Base-by-base conservation (phyloP, 805 yeast genomes). In the Ogataea nitratoaversa region DNA sequence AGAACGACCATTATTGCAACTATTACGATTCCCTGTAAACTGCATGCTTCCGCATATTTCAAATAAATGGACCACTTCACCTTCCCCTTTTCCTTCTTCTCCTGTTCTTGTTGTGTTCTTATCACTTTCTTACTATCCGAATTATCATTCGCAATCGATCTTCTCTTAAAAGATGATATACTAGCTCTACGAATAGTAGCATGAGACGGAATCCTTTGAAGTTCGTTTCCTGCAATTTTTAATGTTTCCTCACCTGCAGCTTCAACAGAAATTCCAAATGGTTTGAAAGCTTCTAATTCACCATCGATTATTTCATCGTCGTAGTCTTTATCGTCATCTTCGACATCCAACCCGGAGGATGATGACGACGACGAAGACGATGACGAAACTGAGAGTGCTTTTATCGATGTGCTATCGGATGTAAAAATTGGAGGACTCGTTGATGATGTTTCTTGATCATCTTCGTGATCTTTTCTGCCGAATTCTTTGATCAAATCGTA, bases 21-120 rank as follows among this genome's bases (percentile, higher is more conserved):
- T 1, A 67, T 38, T n/a, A 58, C n/a, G 19, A 72, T 72, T 25
- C 83, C 82, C 1, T 56, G 22, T 24, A 65, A 49, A 6, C 80
- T 74, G 59, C 87, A 81, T 1, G 89, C 83, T 43, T 71, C 68
- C 5, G 76, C 71, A 56, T 82, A 83, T 13, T 68, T 68, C 30
- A 62, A 42, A 47, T 81, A 81, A 2, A 78, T 78, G 1, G 66
- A 56, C 60, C 70, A 60, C 34, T 74, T 71, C 19, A 83, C 86
- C 30, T 71, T 70, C 2, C 89, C 90, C 30, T 67, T 71, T 29
- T 74, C 79, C n/a, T 74, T 68, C n/a, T 53, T 65, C 51, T 78
- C 83, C 12, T 60, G 68, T 30, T 70, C 68, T 55, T 71, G 76
- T 13, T 73, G 70, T 3, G 78, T 71, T 36, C 57, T 63, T 8